These are phyloP conservation scores for Trichoderma simmonsii DNA, from an alignment of 2,329 filamentous ascomycete species.

Conservation along the genomic window DNA sequence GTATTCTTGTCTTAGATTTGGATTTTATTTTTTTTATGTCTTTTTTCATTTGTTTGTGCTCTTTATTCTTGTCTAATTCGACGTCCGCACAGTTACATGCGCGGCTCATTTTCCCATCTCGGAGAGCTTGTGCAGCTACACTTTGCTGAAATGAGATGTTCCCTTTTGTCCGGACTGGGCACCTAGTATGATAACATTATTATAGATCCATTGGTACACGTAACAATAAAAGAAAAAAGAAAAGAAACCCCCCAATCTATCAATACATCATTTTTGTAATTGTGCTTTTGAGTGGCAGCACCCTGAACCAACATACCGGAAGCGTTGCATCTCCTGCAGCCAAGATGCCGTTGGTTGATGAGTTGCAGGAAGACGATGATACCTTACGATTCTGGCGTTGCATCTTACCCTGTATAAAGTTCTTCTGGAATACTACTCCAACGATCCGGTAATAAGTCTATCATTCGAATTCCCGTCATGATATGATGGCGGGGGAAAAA, in stretches of 20 bases:
- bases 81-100: background rate
- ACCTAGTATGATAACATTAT: background rate
- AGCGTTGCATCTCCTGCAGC: background rate
- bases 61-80: background rate
- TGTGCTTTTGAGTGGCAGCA: background rate
- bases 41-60: background rate
- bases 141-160: background rate
- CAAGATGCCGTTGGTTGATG: background rate
- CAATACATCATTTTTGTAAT: background rate
- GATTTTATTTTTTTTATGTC: background rate
- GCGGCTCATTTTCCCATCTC: background rate
- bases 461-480: background rate
- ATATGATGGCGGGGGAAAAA: background rate
- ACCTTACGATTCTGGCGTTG: background rate
- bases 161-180: background rate
- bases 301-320: background rate
- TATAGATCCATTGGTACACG: background rate
- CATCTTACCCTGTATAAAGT: background rate
- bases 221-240: background rate
- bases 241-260: background rate
- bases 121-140: background rate
- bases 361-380: background rate
- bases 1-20: background rate
- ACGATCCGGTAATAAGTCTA: background rate
- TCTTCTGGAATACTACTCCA: background rate